Evolutionary conservation across 805 yeast genomes (phyloP), one percentile per base, ranked within the genome.

Genomic region (Candida dajiaensis): DNA sequence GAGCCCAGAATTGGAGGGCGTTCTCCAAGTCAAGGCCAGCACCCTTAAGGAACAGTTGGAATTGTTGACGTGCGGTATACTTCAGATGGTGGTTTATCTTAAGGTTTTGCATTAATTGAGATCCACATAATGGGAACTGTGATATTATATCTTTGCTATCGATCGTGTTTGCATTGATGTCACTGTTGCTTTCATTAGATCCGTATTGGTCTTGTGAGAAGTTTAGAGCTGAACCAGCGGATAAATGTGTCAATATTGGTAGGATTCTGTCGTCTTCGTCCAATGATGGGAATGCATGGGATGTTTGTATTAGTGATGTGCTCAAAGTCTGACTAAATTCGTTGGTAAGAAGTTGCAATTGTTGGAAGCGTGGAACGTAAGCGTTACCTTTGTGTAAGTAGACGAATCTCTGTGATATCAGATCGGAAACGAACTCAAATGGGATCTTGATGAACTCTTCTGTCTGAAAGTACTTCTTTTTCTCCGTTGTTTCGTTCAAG

Each of bases 231-330:
- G 85, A 85, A 12, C 89, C 89, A 26, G 78, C 74, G 0, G 95
- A 80, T 41, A 94, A 66, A 58, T 90, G 89, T 57, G 81, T 80
- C 51, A 94, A 71, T 25, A 94, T 80, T 1, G 97, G 97, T 43
- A 89, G 68, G 40, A 94, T 67, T 48, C 99, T 73, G 61, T 89
- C 95, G 59, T 89, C 97, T 68, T 92, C 98, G 59, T 89, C 96
- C 46, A 92, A 69, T 11, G 90, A 74, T 7, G 96, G 95, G 45
- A 89, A 68, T 19, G 85, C 76, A 59, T 85, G 85, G 56, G 89
- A 81, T 0, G 97, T 87, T 41, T 72, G 67, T 20, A 80, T 66
- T 52, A 94, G 70, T 19, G 80, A 78, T 16, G 65, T 61, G 3
- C 64, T 61, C 44, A 57, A 38, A 33, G 42, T 90, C 67, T 46